Evolutionary conservation across 2,329 filamentous ascomycete species (phyloP).

Genomic region (Pseudogymnoascus sp.): DNA sequence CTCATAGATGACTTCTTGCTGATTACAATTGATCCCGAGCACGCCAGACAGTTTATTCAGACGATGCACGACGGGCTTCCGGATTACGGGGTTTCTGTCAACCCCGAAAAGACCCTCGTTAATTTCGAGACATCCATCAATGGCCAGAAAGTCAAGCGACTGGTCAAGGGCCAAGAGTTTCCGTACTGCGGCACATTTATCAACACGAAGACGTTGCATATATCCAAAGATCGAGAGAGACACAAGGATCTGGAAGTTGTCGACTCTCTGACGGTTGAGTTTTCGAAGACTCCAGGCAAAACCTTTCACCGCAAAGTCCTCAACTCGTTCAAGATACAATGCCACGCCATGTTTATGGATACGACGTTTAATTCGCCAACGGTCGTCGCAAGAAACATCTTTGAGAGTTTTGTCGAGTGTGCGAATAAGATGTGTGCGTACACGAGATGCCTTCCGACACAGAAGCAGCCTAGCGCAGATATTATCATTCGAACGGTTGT

Average conservation of each 20-base stretch:
- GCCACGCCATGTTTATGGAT: slow-evolving; percentile 77
- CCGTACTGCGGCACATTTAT: slow-evolving; percentile 84
- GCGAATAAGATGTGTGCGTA: slow-evolving; percentile 68
- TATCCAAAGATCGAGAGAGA: slow-evolving; percentile 59
- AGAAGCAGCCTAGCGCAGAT: slow-evolving; percentile 46
- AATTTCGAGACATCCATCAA: slow-evolving; percentile 67
- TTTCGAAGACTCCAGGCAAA: slow-evolving; percentile 61
- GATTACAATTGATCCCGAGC: slow-evolving; percentile 60
- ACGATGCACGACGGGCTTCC: slow-evolving; percentile 73
- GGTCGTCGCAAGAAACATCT: slow-evolving; percentile 67
- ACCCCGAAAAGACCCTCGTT: slow-evolving; percentile 67
- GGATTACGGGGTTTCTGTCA: slow-evolving; percentile 73
- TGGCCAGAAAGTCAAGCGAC: slow-evolving; percentile 42
- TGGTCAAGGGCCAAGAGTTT: slow-evolving; percentile 46
- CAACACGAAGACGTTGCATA: slow-evolving; percentile 63
- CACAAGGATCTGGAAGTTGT: slow-evolving; percentile 45
- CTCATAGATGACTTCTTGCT: slow-evolving; percentile 91
- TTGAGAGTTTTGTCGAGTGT: slow-evolving; percentile 66
- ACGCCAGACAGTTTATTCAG: slow-evolving; percentile 66
- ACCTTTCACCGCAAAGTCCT: slow-evolving; percentile 75
- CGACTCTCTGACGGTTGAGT: slow-evolving; percentile 73
- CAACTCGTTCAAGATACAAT: slow-evolving; percentile 72
- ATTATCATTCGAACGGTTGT: slow-evolving; percentile 43
- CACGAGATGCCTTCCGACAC: slow-evolving; percentile 46
- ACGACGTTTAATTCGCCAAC: slow-evolving; percentile 63